Evolutionary conservation across 768 basidiomycete species (phyloP).

Genomic region (Leccinum rimulosum): DNA sequence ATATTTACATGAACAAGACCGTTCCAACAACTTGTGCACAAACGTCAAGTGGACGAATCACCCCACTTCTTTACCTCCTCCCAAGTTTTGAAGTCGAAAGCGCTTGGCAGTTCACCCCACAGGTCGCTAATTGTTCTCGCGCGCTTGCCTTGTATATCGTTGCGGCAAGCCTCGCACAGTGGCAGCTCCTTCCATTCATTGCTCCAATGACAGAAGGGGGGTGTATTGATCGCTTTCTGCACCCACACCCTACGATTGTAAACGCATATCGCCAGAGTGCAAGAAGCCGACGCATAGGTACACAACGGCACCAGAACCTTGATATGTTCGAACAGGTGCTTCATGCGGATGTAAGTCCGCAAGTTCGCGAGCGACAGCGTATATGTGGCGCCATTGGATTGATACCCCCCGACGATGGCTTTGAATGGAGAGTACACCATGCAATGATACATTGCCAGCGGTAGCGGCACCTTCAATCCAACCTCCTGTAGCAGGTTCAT

Average conservation of each 20-base stretch:
- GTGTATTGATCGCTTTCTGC: neutral
- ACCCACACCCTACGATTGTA: neutral
- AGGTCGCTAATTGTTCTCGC: neutral
- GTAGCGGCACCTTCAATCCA: conserved; percentile 3
- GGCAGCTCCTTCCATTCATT: neutral
- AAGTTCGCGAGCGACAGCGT: conserved; percentile 7
- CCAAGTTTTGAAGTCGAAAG: conserved; percentile 13
- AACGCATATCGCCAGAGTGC: fast-evolving
- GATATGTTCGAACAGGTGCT: neutral
- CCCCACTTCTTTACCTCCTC: neutral
- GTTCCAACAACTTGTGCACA: neutral
- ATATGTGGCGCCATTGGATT: neutral
- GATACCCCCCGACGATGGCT: conserved; percentile 3
- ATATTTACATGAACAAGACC: neutral
- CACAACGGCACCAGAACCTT: neutral
- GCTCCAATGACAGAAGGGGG: neutral
- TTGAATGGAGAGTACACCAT: neutral
- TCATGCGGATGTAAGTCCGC: conserved; percentile 2
- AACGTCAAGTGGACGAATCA: neutral
- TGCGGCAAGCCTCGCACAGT: neutral
- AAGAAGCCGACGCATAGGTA: neutral
- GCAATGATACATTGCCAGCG: conserved; percentile 10
- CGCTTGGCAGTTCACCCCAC: conserved; percentile 3
- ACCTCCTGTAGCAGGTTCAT: conserved; percentile 14
- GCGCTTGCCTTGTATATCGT: neutral